phyloP scores from a whole-genome alignment of 768 basidiomycete genomes.

The Pisolithus tinctorius region DNA sequence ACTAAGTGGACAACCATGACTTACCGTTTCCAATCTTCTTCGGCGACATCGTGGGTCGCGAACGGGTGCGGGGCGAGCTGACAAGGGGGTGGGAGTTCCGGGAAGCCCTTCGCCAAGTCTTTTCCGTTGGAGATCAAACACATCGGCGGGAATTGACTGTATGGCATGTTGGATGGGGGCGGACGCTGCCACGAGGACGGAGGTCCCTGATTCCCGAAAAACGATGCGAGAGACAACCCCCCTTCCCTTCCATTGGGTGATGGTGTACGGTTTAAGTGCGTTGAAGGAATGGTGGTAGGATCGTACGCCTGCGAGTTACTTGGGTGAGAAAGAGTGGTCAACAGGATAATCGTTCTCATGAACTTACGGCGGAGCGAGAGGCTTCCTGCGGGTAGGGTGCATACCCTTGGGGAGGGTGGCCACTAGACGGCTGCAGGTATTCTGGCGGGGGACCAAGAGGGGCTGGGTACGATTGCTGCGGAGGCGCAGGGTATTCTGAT shows the following conservation, averaged over 20 bases:
- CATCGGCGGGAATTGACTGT: conserved; percentile 24
- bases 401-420: background rate
- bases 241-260: background rate
- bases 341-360: background rate
- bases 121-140: conserved; percentile 20
- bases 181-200: conserved; percentile 23
- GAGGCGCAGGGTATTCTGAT: conserved; percentile 2
- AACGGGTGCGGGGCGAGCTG: conserved; percentile 41
- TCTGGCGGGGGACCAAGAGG: conserved; percentile 8
- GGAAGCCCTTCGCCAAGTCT: conserved; percentile 38
- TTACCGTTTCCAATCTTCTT: conserved; percentile 45
- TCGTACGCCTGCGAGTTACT: background rate
- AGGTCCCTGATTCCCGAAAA: conserved; percentile 22
- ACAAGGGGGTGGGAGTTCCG: conserved; percentile 35
- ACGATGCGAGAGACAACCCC: conserved; percentile 13
- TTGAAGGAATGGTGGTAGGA: background rate
- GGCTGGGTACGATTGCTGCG: conserved; percentile 2
- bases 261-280: background rate
- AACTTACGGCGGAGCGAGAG: background rate
- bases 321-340: background rate
- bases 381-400: background rate
- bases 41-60: conserved; percentile 38
- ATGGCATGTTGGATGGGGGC: conserved; percentile 8
- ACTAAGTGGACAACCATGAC: background rate
- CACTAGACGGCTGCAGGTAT: conserved; percentile 3